phyloP scores from a whole-genome alignment of 2,329 filamentous ascomycete species.

The Fusarium citri region DNA sequence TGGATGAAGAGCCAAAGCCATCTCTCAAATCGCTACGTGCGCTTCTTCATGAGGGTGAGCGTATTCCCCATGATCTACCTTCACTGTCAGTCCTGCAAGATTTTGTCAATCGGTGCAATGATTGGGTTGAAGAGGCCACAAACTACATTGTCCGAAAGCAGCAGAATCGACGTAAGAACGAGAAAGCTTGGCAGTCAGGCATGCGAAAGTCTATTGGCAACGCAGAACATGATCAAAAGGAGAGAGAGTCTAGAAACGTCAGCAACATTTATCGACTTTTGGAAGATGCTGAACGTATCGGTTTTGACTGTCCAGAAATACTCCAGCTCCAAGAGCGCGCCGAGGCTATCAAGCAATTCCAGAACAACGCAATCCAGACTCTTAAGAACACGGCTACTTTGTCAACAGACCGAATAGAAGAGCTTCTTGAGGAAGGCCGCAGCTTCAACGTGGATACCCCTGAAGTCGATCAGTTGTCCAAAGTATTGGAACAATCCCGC shows the following conservation, averaged over 20 bases:
- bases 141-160: constrained; percentile 97
- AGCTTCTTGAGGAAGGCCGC: constrained; percentile 89
- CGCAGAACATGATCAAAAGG: constrained; percentile 74
- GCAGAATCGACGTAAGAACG: constrained; percentile 95
- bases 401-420: constrained; percentile 82
- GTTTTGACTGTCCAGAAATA: constrained; percentile 95
- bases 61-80: constrained; percentile 89
- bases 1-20: constrained; percentile 86
- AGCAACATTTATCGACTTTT: constrained; percentile 89
- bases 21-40: constrained; percentile 87
- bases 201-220: constrained; percentile 74
- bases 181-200: constrained; percentile 83
- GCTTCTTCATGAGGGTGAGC: constrained; percentile 92
- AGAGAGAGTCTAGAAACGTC: constrained; percentile 88
- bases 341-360: constrained; percentile 86
- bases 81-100: constrained; percentile 84
- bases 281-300: constrained; percentile 83
- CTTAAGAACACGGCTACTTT: constrained; percentile 74
- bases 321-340: constrained; percentile 85
- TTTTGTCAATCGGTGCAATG: constrained; percentile 96
- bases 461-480: constrained; percentile 85
- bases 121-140: constrained; percentile 97
- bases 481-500: constrained; percentile 83
- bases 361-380: constrained; percentile 76
- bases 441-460: constrained; percentile 92